Conservation (phyloP, 495 filamentous ascomycete species). For the Massariosphaeria phaeospora region DNA sequence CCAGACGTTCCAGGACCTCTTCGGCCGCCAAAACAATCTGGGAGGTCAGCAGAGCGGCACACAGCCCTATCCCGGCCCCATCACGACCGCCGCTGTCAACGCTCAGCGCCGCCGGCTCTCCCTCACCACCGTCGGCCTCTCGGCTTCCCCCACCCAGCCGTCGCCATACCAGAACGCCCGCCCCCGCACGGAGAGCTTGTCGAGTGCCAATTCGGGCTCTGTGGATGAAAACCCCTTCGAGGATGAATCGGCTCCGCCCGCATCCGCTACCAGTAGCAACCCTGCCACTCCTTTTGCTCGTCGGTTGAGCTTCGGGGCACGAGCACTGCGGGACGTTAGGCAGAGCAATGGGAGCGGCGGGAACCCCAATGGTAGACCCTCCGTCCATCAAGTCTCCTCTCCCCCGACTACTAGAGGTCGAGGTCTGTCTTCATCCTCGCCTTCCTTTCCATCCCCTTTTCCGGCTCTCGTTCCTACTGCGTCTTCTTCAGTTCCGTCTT, state of each 20-base stretch:
- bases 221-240: conserved; percentile 83
- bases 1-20: conserved; percentile 40
- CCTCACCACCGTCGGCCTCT: conserved; percentile 77
- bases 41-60: conserved; percentile 8
- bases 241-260: conserved; percentile 56
- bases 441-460: conserved; percentile 21
- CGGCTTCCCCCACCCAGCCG: conserved; percentile 65
- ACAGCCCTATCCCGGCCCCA: conserved; percentile 42
- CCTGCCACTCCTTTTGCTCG: conserved; percentile 73
- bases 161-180: conserved; percentile 53
- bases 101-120: conserved; percentile 79
- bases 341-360: conserved; percentile 38
- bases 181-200: conserved; percentile 66
- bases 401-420: conserved; percentile 46
- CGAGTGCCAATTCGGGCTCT: conserved; percentile 65
- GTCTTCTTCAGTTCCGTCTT: conserved; percentile 39
- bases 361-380: conserved; percentile 40
- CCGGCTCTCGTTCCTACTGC: conserved; percentile 26
- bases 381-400: conserved; percentile 40
- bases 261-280: conserved; percentile 18
- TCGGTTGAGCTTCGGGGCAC: conserved; percentile 85
- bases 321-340: conserved; percentile 69
- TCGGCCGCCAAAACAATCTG: conserved; percentile 28
- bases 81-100: conserved; percentile 57
- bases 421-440: conserved; percentile 43